phyloP scores from a whole-genome alignment of 495 filamentous ascomycete genomes.

The Cercophora newfieldiana region DNA sequence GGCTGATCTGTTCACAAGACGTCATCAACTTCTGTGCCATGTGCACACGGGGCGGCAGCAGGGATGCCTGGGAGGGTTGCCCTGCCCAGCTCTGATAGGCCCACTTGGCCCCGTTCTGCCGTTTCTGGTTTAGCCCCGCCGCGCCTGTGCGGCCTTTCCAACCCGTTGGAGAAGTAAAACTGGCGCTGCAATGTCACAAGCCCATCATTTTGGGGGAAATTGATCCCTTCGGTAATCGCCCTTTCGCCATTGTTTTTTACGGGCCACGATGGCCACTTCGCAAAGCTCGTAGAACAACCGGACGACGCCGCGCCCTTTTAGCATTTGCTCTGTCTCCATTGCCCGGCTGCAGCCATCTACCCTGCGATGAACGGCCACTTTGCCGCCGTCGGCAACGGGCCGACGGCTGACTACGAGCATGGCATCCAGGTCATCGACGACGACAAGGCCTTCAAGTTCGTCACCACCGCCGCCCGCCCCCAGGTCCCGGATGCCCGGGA shows the following conservation, averaged over 20 bases:
- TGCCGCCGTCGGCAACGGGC: constrained; percentile 69
- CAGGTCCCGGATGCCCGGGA: not conserved
- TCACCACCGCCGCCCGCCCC: constrained; percentile 18
- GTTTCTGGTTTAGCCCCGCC: constrained; percentile 14
- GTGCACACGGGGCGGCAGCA: not conserved
- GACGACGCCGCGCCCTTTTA: not conserved
- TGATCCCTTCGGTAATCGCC: constrained; percentile 9
- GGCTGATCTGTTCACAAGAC: constrained; percentile 12
- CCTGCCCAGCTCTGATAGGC: not conserved
- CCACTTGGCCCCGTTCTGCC: not conserved
- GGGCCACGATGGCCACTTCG: constrained; percentile 23
- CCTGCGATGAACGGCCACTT: constrained; percentile 81
- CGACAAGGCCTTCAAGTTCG: constrained; percentile 94
- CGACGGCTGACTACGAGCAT: constrained; percentile 74
- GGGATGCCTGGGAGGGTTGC: not conserved
- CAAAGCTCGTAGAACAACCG: not conserved
- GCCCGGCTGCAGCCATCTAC: not conserved
- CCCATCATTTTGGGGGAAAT: constrained; percentile 29
- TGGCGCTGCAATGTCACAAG: constrained; percentile 26
- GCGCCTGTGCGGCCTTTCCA: not conserved
- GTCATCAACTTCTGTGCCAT: constrained; percentile 10
- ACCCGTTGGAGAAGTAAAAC: constrained; percentile 8
- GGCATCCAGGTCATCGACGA: constrained; percentile 96
- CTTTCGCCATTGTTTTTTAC: constrained; percentile 3
- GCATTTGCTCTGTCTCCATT: constrained; percentile 1